Evolutionary conservation across 345 rosid species (phyloP).

Genomic region (Gossypium longicalyx): DNA sequence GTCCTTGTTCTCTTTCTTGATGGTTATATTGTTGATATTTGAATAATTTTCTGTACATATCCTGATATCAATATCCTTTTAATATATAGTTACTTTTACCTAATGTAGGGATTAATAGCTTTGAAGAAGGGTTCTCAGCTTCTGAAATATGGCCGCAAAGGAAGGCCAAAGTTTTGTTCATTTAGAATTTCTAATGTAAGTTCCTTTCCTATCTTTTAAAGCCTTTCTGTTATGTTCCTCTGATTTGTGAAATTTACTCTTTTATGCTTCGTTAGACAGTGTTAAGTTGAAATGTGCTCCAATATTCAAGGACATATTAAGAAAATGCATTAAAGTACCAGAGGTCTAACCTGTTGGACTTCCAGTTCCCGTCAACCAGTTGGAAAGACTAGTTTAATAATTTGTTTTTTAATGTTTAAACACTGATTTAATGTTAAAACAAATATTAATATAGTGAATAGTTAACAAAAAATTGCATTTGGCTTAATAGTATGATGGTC

Average conservation of each 20-base stretch:
- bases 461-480: not conserved
- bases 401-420: not conserved
- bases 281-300: not conserved
- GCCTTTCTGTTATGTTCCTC: slow-evolving; percentile 8
- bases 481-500: not conserved
- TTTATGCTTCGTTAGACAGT: slow-evolving; percentile 4
- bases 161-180: slow-evolving; percentile 87
- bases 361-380: not conserved
- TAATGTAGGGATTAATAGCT: slow-evolving; percentile 74
- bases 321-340: not conserved
- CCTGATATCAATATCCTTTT: not conserved
- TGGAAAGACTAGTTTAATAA: not conserved
- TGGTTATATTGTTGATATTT: not conserved
- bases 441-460: too few species aligned
- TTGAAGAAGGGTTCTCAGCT: slow-evolving; percentile 93
- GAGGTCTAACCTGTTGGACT: not conserved
- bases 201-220: slow-evolving; percentile 1
- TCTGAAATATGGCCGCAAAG: slow-evolving; percentile 91
- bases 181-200: slow-evolving; percentile 92
- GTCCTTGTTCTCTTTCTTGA: not conserved
- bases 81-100: not conserved
- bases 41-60: not conserved
- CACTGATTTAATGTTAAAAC: not conserved
- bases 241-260: not conserved
- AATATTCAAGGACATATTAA: too few species aligned